Conservation (phyloP, 2,329 filamentous ascomycete genomes). For the Paecilomyces sp. region DNA sequence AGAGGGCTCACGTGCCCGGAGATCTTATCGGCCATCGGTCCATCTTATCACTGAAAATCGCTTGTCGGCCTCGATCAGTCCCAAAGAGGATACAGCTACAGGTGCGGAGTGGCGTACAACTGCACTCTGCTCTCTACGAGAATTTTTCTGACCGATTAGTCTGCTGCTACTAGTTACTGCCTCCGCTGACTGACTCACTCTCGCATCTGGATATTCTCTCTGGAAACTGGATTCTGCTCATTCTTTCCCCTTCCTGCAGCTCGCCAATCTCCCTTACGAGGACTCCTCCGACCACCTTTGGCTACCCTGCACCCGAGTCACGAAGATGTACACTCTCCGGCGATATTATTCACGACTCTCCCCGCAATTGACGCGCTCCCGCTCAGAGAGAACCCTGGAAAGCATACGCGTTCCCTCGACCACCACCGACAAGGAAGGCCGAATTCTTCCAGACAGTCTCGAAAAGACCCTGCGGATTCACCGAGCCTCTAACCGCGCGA, state of each 20-base stretch:
- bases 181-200: neutral
- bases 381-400: neutral
- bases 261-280: neutral
- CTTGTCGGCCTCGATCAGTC: neutral
- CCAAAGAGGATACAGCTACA: neutral
- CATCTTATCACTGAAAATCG: neutral
- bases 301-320: neutral
- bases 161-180: neutral
- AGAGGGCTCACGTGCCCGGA: too few relatives aligned
- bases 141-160: neutral
- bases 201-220: neutral
- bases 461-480: slow-evolving; percentile 27
- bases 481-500: slow-evolving; percentile 21
- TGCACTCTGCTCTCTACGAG: neutral
- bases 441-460: slow-evolving; percentile 20
- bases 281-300: neutral
- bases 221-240: neutral
- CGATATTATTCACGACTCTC: neutral
- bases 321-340: neutral
- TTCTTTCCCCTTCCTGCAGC: neutral
- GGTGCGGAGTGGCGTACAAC: neutral
- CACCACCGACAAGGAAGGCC: slow-evolving; percentile 1
- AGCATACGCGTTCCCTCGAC: neutral
- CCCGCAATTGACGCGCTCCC: neutral
- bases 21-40: too few relatives aligned